A percentile compares a stretch with the other conserved stretches of the same genome.
Evolutionary conservation across 768 basidiomycete species (phyloP).

Genomic region (Pulveroboletus sp.): DNA sequence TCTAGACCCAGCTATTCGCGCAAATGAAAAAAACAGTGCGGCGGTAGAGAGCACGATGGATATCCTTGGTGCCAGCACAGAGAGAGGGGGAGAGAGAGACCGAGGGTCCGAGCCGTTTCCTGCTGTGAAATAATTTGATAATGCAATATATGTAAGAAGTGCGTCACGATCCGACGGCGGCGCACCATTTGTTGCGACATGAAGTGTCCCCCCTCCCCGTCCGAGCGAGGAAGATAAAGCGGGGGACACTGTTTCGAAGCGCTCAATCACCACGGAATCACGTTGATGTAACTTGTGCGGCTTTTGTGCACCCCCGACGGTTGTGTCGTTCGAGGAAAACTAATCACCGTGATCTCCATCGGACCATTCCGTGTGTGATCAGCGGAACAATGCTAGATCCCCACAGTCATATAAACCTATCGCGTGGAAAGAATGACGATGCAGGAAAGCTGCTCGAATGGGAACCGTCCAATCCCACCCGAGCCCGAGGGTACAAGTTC

Average conservation of each 20-base stretch:
- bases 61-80: conserved; percentile 6
- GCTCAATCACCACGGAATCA: not conserved
- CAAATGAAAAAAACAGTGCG: conserved; percentile 12
- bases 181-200: conserved; percentile 3
- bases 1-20: not conserved
- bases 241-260: conserved; percentile 3
- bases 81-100: not conserved
- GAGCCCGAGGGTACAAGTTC: too few species aligned
- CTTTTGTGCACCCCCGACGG: not conserved
- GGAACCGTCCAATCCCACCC: too few species aligned
- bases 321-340: not conserved
- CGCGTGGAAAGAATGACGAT: too few species aligned
- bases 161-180: conserved; percentile 7
- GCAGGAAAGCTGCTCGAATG: too few species aligned
- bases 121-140: too few species aligned
- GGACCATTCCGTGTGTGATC: conserved; percentile 15
- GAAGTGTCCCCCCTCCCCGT: not conserved
- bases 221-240: conserved; percentile 7
- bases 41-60: conserved; percentile 5
- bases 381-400: not conserved
- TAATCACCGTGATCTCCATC: conserved; percentile 26
- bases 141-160: too few species aligned
- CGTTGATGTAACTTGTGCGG: not conserved
- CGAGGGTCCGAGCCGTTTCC: not conserved
- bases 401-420: too few species aligned